Base-by-base conservation (phyloP, 345 rosid species). In the Arabidopsis suecica region DNA sequence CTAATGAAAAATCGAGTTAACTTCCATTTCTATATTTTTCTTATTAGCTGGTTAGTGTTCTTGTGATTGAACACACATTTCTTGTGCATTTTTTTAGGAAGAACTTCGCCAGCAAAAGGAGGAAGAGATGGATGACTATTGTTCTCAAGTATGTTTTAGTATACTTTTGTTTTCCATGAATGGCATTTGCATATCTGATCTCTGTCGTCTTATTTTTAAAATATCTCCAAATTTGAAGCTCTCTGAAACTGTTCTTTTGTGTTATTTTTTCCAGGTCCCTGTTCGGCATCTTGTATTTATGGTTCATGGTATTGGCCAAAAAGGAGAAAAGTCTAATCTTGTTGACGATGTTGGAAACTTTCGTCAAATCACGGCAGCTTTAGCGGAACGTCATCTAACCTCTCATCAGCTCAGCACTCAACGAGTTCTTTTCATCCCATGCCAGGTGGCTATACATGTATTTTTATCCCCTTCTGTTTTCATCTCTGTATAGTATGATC, bases 291-390 rank as follows among this genome's bases (percentile, higher is more conserved):
- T 95, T 50, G 99, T 95, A 41, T 95, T 95, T 77, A 95, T 95
- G 99, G 97, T 95, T 69, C 99, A 93, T 75, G 97, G 99, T 73
- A 93, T 95, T 65, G 99, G 99, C 71, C 99, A 95, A 83, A 86
- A 96, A 85, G 86, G 88, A 82, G 98, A 92, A 84, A 95, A 95
- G 73, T 95, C 99, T 61, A 95, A 90, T 77, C 86, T 95, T 86
- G 97, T 92, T 42, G 99, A 95, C 83, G 99, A 95, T 64, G 99
- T 95, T 55, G 84, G 84, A 69, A 87, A 86, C 74, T 92, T 89
- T 60, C 98, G 94, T 58, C 97, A 88, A 74, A 87, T 89, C 76
- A 88, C 99, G 9, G 87, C 88, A 48, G 77, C 72, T 81, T 92
- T 95, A 74, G 87, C 89, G 28, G 98, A 95, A 72, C 76, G 58